Conservation (phyloP, 148 eudicot genomes). For the Cornus kousa region DNA sequence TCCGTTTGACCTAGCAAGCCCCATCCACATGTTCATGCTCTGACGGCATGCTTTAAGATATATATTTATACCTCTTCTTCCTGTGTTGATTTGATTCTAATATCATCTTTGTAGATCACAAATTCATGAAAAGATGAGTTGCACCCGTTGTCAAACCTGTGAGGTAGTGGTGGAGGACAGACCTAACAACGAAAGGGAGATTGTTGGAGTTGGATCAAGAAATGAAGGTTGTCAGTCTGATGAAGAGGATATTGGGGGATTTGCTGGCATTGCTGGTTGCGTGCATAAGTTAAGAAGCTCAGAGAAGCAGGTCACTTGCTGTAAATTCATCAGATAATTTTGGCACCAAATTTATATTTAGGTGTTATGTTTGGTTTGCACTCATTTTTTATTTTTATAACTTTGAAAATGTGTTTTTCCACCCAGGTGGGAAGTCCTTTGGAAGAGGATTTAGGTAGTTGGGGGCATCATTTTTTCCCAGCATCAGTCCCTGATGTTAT, state of each 20-base stretch:
- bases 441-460: slow-evolving; percentile 93
- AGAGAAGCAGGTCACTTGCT: slow-evolving; percentile 72
- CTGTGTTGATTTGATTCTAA: background rate
- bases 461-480: slow-evolving; percentile 87
- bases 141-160: slow-evolving; percentile 59
- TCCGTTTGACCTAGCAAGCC: too few species aligned
- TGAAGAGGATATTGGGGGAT: slow-evolving; percentile 82
- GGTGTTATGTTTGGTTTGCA: background rate
- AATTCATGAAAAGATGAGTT: slow-evolving; percentile 93
- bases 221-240: slow-evolving; percentile 33
- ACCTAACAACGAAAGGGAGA: slow-evolving; percentile 15
- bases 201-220: slow-evolving; percentile 24
- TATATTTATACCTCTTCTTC: background rate
- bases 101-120: slow-evolving; percentile 59
- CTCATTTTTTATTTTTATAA: background rate
- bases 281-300: slow-evolving; percentile 56
- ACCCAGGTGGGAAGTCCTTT: slow-evolving; percentile 78
- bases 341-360: background rate
- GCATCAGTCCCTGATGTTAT: slow-evolving; percentile 80
- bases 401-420: background rate
- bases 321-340: background rate
- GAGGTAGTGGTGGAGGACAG: slow-evolving; percentile 25
- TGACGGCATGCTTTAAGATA: slow-evolving; percentile 4
- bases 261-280: slow-evolving; percentile 89
- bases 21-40: background rate